Evolutionary conservation across 1,139 yeast genomes (phyloP).

Genomic region (Kurtzmaniella quercitrusa): DNA sequence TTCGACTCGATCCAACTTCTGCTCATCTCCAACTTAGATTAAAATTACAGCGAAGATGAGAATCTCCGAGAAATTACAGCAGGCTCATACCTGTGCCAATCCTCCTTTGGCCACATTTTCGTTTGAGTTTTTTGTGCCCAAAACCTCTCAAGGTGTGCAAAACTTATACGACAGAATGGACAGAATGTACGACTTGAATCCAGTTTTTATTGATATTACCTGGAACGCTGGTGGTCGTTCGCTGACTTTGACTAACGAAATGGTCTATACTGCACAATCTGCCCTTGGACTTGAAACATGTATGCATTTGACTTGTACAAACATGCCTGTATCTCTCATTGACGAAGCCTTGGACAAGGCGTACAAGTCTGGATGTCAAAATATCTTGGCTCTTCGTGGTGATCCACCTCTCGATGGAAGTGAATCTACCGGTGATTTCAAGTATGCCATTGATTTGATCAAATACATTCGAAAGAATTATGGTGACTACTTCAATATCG

Average conservation of each 20-base stretch:
- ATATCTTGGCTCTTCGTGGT: slow-evolving; percentile 82
- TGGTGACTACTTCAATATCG: slow-evolving; percentile 64
- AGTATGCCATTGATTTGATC: slow-evolving; percentile 65
- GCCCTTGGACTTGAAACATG: slow-evolving; percentile 95
- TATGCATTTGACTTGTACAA: slow-evolving; percentile 97
- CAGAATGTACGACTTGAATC: slow-evolving; percentile 90
- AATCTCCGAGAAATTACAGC: slow-evolving; percentile 49
- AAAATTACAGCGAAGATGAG: slow-evolving; percentile 30
- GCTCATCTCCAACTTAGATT: background rate
- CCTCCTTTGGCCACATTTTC: slow-evolving; percentile 74
- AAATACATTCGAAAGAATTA: slow-evolving; percentile 50
- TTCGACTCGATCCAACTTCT: background rate
- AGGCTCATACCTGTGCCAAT: slow-evolving; percentile 40
- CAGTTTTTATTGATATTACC: slow-evolving; percentile 90
- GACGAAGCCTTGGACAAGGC: slow-evolving; percentile 87
- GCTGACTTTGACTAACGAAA: slow-evolving; percentile 78
- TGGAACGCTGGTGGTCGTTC: slow-evolving; percentile 98
- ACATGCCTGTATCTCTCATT: slow-evolving; percentile 79
- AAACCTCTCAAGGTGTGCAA: slow-evolving; percentile 95
- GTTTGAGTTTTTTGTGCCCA: slow-evolving; percentile 97
- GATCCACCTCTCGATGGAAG: slow-evolving; percentile 77
- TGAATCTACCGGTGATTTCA: slow-evolving; percentile 67
- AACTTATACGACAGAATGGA: slow-evolving; percentile 96
- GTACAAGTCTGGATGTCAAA: slow-evolving; percentile 88
- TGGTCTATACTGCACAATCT: slow-evolving; percentile 88